Conservation (phyloP, 164 flowering plant species). For the Malania oleifera region DNA sequence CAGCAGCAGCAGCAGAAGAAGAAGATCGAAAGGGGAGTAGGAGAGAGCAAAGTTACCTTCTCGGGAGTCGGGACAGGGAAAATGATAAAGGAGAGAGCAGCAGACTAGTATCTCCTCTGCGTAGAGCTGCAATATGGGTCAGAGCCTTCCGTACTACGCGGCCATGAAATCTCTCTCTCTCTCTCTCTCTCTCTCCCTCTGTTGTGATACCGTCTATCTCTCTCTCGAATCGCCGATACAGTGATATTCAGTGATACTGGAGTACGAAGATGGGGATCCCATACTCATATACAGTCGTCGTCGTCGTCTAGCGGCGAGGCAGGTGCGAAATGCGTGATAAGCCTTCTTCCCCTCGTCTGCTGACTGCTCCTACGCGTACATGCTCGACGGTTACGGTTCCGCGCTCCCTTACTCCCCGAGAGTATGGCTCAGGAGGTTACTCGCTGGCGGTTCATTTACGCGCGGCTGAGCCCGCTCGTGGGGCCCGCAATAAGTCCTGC, state of each 20-base stretch:
- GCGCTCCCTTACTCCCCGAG: too few species aligned
- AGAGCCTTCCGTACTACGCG: not conserved
- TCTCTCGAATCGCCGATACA: not conserved
- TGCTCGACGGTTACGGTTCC: not conserved
- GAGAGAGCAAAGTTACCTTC: not conserved
- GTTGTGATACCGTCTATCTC: not conserved
- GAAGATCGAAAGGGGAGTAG: too few species aligned
- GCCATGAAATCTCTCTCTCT: not conserved
- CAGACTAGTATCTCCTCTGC: too few species aligned
- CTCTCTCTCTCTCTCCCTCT: not conserved
- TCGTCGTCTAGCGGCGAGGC: not conserved
- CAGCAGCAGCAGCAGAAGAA: too few species aligned
- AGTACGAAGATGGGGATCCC: not conserved
- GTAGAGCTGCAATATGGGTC: not conserved
- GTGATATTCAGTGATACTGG: not conserved
- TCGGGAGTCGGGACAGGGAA: not conserved
- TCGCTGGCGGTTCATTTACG: too few species aligned
- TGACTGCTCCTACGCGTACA: not conserved
- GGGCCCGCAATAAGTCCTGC: too few species aligned
- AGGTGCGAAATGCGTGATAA: conserved; percentile 2
- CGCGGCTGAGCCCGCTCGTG: too few species aligned
- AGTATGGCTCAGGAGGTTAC: too few species aligned
- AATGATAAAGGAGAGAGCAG: not conserved
- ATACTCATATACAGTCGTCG: not conserved
- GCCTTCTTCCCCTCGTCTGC: not conserved